phyloP scores from a whole-genome alignment of 768 basidiomycete species.

The Lactarius trivialis region DNA sequence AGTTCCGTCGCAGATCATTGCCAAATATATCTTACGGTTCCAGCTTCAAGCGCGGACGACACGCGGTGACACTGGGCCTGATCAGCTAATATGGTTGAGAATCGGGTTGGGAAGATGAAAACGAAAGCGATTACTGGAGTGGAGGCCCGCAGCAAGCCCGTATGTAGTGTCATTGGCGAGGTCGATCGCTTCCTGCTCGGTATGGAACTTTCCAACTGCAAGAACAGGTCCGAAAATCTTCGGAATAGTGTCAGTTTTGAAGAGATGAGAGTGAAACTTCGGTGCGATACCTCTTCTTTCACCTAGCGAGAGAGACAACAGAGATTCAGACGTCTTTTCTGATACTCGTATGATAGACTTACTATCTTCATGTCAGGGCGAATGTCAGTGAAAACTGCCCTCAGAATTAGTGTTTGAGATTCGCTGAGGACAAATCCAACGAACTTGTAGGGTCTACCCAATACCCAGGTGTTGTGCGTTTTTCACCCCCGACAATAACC shows the following conservation, averaged over 20 bases:
- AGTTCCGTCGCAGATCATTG: slow-evolving; percentile 2
- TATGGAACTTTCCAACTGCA: slow-evolving; percentile 72
- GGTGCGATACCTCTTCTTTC: slow-evolving; percentile 55
- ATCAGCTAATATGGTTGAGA: slow-evolving; percentile 44
- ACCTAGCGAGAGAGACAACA: slow-evolving; percentile 33
- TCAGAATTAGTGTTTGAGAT: background rate
- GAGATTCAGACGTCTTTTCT: background rate
- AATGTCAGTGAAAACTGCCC: slow-evolving; percentile 74
- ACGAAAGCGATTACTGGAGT: slow-evolving; percentile 54
- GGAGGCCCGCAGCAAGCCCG: slow-evolving; percentile 87
- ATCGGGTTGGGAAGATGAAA: slow-evolving; percentile 10
- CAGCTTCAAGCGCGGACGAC: slow-evolving; percentile 78
- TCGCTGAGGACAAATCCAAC: slow-evolving; percentile 25
- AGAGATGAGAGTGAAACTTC: background rate
- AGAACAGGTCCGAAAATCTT: slow-evolving; percentile 96
- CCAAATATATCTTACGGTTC: slow-evolving; percentile 52
- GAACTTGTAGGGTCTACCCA: slow-evolving; percentile 86
- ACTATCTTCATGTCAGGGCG: slow-evolving; percentile 82
- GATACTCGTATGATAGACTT: slow-evolving; percentile 26
- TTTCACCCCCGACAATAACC: slow-evolving; percentile 70
- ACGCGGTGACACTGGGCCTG: slow-evolving; percentile 87
- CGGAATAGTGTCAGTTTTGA: background rate
- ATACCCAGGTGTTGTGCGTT: slow-evolving; percentile 71
- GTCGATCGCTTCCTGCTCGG: slow-evolving; percentile 79
- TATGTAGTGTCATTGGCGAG: slow-evolving; percentile 86